A percentile compares a stretch with the other conserved stretches of the same genome.
These are phyloP conservation scores for Trichocladium uniseriatum DNA, from an alignment of 495 filamentous ascomycete genomes.

Conservation along the genomic window DNA sequence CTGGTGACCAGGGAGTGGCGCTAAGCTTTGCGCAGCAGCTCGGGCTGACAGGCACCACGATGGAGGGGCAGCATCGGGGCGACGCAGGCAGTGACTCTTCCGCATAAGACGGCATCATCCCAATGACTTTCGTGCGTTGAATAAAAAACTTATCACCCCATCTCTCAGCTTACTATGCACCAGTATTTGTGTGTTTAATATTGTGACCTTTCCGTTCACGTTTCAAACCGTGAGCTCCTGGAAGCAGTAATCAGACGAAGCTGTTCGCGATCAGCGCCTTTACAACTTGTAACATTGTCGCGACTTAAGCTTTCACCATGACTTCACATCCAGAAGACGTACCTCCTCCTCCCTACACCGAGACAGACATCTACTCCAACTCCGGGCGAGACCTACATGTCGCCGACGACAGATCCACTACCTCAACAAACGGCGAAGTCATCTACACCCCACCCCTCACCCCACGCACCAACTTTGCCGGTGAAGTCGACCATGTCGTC, in stretches of 20 bases:
- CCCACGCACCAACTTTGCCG: slow-evolving; percentile 26
- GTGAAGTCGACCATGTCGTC: slow-evolving; percentile 18
- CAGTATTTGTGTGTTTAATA: no score
- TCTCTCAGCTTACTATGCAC: neutral
- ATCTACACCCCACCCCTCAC: slow-evolving; percentile 43
- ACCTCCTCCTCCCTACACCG: slow-evolving; percentile 42
- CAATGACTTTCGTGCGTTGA: no score
- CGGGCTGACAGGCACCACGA: neutral
- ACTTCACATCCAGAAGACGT: slow-evolving; percentile 22
- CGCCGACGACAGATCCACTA: slow-evolving; percentile 21
- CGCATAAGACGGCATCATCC: neutral
- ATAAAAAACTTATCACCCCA: slow-evolving; percentile 12
- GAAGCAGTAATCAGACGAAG: neutral
- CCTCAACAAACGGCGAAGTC: slow-evolving; percentile 29
- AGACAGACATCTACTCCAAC: slow-evolving; percentile 40
- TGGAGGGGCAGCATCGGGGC: neutral
- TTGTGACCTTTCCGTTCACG: neutral
- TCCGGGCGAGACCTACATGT: slow-evolving; percentile 18
- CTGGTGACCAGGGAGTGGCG: neutral
- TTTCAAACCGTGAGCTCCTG: no score
- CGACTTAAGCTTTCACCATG: no score
- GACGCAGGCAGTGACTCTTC: slow-evolving; percentile 4
- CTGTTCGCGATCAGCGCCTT: no score
- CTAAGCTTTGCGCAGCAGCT: slow-evolving; percentile 2
- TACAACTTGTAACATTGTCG: no score